These are phyloP conservation scores for Penicillium expansum DNA, from an alignment of 2,329 filamentous ascomycete species.

Conservation along the genomic window DNA sequence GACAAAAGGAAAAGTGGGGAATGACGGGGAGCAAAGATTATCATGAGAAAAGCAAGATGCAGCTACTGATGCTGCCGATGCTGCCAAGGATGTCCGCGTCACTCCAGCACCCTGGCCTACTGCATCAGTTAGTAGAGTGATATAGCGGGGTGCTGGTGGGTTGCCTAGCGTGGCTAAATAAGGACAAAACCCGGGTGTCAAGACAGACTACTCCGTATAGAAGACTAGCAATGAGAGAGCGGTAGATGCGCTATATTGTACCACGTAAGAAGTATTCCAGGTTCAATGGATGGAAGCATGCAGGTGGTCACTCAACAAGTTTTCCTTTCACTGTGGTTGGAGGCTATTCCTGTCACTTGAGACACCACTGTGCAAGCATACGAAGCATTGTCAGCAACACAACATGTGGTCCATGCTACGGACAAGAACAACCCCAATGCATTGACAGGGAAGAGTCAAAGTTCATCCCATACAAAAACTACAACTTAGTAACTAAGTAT, in stretches of 20 bases:
- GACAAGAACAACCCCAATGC: not conserved
- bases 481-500: not conserved
- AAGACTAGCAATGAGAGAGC: not conserved
- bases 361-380: slow-evolving; percentile 6
- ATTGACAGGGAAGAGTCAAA: not conserved
- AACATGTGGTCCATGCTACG: not conserved
- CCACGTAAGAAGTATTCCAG: not conserved
- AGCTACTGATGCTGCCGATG: not conserved
- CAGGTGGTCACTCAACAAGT: not conserved
- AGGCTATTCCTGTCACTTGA: slow-evolving; percentile 5
- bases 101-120: not conserved
- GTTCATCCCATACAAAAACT: not conserved
- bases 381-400: not conserved
- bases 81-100: slow-evolving; percentile 6
- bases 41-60: not conserved
- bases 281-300: not conserved
- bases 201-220: not conserved
- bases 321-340: not conserved
- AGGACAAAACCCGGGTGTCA: not conserved
- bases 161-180: not conserved
- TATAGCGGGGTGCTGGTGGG: slow-evolving; percentile 9
- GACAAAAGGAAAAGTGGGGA: not conserved
- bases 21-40: not conserved
- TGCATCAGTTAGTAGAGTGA: not conserved
- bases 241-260: not conserved